A percentile compares a stretch with the other conserved stretches of the same genome.
Conservation (phyloP, 352 stramenopile species). For the Globisporangium alternatum region DNA sequence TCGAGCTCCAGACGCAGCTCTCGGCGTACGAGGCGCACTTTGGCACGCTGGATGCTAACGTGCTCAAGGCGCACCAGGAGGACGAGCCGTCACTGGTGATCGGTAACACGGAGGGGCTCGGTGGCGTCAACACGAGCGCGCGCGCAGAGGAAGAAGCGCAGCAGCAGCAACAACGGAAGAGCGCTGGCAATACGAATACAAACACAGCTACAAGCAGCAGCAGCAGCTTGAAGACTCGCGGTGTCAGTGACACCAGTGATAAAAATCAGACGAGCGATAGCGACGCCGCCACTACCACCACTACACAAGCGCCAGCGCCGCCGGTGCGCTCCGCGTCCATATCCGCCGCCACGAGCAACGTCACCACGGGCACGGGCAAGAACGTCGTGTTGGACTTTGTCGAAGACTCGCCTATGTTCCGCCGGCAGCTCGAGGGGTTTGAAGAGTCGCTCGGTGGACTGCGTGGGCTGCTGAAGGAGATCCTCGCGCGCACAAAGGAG, state of each 20-base stretch:
- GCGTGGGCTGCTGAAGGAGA: constrained; percentile 61
- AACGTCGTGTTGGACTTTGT: constrained; percentile 86
- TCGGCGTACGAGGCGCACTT: constrained; percentile 54
- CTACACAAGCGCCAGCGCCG: background rate
- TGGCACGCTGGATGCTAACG: constrained; percentile 37
- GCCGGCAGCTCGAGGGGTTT: constrained; percentile 72
- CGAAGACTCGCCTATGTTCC: constrained; percentile 86
- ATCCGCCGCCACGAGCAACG: constrained; percentile 17
- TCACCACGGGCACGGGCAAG: constrained; percentile 47
- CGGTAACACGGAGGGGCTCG: constrained; percentile 10
- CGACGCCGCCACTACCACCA: background rate
- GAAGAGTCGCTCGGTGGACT: constrained; percentile 74
- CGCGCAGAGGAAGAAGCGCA: constrained; percentile 13
- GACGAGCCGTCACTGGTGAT: constrained; percentile 14
- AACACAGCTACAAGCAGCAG: background rate
- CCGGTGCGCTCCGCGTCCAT: constrained; percentile 14
- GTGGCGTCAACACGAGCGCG: constrained; percentile 18
- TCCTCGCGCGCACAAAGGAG: constrained; percentile 71
- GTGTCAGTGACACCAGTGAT: background rate
- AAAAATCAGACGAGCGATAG: background rate
- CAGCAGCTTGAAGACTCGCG: background rate
- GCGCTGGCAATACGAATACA: background rate
- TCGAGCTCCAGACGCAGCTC: constrained; percentile 69
- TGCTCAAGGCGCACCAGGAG: constrained; percentile 28
- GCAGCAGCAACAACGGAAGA: background rate